Percentiles rank a stretch among this genome's conserved stretches.
phyloP scores from a whole-genome alignment of 495 filamentous ascomycete genomes.

The Tuber microsphaerosporum region DNA sequence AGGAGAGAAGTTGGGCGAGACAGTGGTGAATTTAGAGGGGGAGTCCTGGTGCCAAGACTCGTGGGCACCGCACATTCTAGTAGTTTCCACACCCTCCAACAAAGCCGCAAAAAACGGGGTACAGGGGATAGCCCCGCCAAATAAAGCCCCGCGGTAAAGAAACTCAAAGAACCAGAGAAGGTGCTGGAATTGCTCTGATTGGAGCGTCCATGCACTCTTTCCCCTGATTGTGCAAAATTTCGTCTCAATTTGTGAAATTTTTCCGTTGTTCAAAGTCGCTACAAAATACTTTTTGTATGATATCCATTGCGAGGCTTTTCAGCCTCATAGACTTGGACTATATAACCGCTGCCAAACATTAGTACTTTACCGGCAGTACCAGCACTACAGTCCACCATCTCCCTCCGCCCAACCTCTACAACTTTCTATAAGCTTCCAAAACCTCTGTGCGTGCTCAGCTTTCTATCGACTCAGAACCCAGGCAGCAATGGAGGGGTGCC shows the following conservation, averaged over 20 bases:
- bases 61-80: slow-evolving; percentile 29
- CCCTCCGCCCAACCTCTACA: background rate
- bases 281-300: background rate
- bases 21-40: slow-evolving; percentile 37
- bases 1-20: slow-evolving; percentile 19
- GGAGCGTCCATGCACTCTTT: background rate
- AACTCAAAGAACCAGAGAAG: slow-evolving; percentile 21
- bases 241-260: slow-evolving; percentile 12
- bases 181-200: slow-evolving; percentile 1
- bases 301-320: slow-evolving; percentile 1
- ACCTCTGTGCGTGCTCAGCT: background rate
- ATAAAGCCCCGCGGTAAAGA: slow-evolving; percentile 27
- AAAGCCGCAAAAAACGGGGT: slow-evolving; percentile 24
- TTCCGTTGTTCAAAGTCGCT: slow-evolving; percentile 10
- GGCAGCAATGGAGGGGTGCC: background rate
- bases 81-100: slow-evolving; percentile 33
- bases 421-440: slow-evolving; percentile 14
- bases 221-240: slow-evolving; percentile 1
- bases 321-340: slow-evolving; percentile 32
- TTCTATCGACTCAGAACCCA: background rate
- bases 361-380: background rate
- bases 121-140: slow-evolving; percentile 30
- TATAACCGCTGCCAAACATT: slow-evolving; percentile 13
- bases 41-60: slow-evolving; percentile 28
- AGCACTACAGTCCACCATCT: too few species aligned